Conservation (phyloP, 2,329 filamentous ascomycete species). For the Fusarium oligoseptatum region DNA sequence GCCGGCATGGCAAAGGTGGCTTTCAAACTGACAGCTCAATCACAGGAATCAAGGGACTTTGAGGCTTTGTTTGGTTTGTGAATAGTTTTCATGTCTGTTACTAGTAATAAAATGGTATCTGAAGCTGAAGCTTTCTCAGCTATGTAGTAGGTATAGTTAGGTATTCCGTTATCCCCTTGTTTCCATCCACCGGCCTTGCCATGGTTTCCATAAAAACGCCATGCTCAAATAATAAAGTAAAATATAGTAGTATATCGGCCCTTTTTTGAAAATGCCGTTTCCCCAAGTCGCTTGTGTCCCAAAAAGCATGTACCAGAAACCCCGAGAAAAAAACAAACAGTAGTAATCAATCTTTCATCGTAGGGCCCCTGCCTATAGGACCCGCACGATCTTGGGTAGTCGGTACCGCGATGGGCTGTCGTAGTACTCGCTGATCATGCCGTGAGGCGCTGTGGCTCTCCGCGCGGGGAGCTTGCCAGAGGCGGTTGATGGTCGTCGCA, state of each 20-base stretch:
- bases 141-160: slow-evolving; percentile 15
- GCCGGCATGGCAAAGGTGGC: slow-evolving; percentile 5
- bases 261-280: background rate
- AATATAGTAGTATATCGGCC: slow-evolving; percentile 27
- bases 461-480: slow-evolving; percentile 5
- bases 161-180: slow-evolving; percentile 30
- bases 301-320: background rate
- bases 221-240: slow-evolving; percentile 25
- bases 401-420: slow-evolving; percentile 41
- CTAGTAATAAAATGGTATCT: slow-evolving; percentile 34
- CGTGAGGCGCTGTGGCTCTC: slow-evolving; percentile 29
- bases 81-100: slow-evolving; percentile 28
- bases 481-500: slow-evolving; percentile 5
- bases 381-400: slow-evolving; percentile 39
- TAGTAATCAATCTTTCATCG: background rate
- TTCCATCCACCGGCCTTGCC: slow-evolving; percentile 14
- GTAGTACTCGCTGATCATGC: slow-evolving; percentile 42
- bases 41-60: slow-evolving; percentile 2
- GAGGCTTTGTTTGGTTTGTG: background rate
- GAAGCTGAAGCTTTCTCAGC: slow-evolving; percentile 24
- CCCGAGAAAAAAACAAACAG: background rate
- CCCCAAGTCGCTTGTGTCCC: slow-evolving; percentile 1
- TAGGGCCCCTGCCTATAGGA: slow-evolving; percentile 16
- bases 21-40: slow-evolving; percentile 6
- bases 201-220: slow-evolving; percentile 35